phyloP scores from a whole-genome alignment of 257 asterid genomes.

The Cinchona pubescens region DNA sequence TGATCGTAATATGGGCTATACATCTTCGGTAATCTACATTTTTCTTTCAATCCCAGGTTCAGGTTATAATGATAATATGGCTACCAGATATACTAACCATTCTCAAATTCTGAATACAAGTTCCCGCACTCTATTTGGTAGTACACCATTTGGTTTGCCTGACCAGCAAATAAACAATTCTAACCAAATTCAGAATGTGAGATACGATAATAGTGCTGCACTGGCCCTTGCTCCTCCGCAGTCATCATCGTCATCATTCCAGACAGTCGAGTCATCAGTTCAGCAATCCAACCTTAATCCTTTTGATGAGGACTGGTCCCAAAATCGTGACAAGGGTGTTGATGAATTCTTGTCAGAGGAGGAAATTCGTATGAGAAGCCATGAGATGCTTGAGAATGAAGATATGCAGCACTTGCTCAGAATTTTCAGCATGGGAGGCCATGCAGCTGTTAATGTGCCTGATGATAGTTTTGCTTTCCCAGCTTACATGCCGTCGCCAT shows the following conservation, averaged over 20 bases:
- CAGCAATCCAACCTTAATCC: constrained; percentile 53
- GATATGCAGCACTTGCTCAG: constrained; percentile 95
- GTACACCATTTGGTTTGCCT: constrained; percentile 37
- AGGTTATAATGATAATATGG: constrained; percentile 45
- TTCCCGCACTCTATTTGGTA: constrained; percentile 43
- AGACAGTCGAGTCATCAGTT: constrained; percentile 39
- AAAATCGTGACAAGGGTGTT: constrained; percentile 52
- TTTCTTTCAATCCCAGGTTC: constrained; percentile 33
- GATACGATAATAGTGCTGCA: constrained; percentile 41
- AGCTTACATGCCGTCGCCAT: constrained; percentile 57
- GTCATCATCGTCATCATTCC: constrained; percentile 37
- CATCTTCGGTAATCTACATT: not conserved
- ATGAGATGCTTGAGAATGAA: constrained; percentile 87
- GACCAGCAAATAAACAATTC: constrained; percentile 41
- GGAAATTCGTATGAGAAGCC: constrained; percentile 82
- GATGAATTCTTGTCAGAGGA: constrained; percentile 85
- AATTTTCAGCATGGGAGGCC: constrained; percentile 81
- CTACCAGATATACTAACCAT: constrained; percentile 46
- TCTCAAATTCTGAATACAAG: constrained; percentile 41
- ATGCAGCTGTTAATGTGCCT: constrained; percentile 36
- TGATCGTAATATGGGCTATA: too few species aligned
- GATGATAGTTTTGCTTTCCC: constrained; percentile 67
- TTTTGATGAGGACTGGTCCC: constrained; percentile 76
- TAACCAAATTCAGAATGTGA: constrained; percentile 41
- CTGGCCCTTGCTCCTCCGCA: constrained; percentile 81